Conservation (phyloP, 805 yeast genomes). For the Pichia kluyveri region DNA sequence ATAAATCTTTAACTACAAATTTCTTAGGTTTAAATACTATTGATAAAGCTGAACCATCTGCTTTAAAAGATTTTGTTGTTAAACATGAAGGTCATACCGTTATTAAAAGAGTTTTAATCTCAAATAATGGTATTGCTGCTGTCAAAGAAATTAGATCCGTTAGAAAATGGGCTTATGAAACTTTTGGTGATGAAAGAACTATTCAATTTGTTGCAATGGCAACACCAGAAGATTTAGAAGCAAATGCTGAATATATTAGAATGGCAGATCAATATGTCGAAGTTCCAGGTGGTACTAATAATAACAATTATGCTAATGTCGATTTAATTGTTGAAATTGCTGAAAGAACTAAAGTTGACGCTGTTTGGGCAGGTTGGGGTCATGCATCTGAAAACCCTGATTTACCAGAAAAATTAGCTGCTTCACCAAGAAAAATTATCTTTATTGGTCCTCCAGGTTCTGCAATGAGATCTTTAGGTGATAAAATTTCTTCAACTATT, state of each 20-base stretch:
- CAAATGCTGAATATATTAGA: constrained; percentile 95
- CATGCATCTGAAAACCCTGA: constrained; percentile 98
- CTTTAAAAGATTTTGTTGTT: constrained; percentile 75
- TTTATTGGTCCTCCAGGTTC: constrained; percentile 99
- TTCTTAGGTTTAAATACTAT: constrained; percentile 79
- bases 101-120: constrained; percentile 78
- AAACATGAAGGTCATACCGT: constrained; percentile 92
- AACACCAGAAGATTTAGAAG: constrained; percentile 96
- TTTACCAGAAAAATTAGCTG: constrained; percentile 88
- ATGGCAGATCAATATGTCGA: constrained; percentile 99
- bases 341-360: constrained; percentile 92
- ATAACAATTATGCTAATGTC: constrained; percentile 96
- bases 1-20: constrained; percentile 48
- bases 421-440: constrained; percentile 81
- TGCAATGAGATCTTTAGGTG: constrained; percentile 99
- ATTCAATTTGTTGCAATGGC: constrained; percentile 97
- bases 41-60: constrained; percentile 66
- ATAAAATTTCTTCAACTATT: constrained; percentile 93
- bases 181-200: constrained; percentile 93
- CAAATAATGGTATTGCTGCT: constrained; percentile 99
- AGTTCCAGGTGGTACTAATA: constrained; percentile 99
- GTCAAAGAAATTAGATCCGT: constrained; percentile 96
- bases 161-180: constrained; percentile 98
- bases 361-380: constrained; percentile 99
- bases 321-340: constrained; percentile 96